Base-by-base conservation (phyloP, 2,329 filamentous ascomycete species). In the Cordyceps fumosorosea region DNA sequence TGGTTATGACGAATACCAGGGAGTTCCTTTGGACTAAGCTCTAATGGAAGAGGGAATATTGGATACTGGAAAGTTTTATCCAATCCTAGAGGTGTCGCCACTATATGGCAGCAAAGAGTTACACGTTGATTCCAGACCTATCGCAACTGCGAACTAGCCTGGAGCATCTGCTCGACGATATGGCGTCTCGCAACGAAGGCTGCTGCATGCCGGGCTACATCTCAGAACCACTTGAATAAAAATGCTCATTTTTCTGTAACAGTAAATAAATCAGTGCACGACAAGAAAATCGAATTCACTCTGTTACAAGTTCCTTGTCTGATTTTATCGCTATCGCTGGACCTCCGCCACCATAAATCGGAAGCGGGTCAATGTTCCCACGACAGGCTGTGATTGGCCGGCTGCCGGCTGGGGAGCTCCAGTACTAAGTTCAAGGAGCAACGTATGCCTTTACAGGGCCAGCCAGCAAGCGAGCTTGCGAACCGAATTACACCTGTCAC, bases 391-490 rank as follows among this genome's bases (percentile, higher is more conserved):
- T 47, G 44, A 47, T 47, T 47, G 44, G 44, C n/a, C 44, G 37
- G 50, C 42, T 66, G 64, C 68, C 71, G 66, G 65, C 66, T 67
- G 67, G 50, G 64, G 64, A 70, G 68, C 66, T 72, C 48, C 63
- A 62, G 29, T 29, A 65, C 66, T 63, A 66, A 29, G 29, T 26
- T 66, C 65, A 72, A 73, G 69, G 69, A 67, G 72, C 72, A 70
- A 74, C 72, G 72, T 74, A 73, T 74, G 72, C 71, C 71, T 71
- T 72, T 72, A 48, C 32, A 48, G 34, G 32, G 52, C n/a, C 51
- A 34, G n/a, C 18, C 29, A 29, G 29, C 14, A 45, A 34, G 56
- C 26, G 60, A 62, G 60, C 53, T 56, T 50, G 66, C 52, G 61
- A 59, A 70, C 65, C 55, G 58, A 63, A 60, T 20, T 48, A 64